Evolutionary conservation across 2,329 filamentous ascomycete genomes (phyloP).

Genomic region (Colletotrichum sublineola): DNA sequence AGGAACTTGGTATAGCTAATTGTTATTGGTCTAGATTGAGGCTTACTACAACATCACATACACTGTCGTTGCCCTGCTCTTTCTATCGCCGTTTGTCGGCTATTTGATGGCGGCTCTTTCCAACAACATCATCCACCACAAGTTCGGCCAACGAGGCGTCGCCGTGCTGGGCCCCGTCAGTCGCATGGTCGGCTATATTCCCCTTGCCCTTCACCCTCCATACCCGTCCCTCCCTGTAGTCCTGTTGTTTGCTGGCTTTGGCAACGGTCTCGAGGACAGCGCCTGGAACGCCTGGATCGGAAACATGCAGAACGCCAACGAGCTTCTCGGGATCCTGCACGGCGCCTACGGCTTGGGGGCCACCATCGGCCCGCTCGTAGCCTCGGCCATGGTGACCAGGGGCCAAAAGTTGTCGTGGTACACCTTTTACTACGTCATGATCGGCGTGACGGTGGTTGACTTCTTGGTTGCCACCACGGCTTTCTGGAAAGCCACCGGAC

Average conservation of each 20-base stretch:
- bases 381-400: constrained; percentile 79
- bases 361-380: constrained; percentile 76
- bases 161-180: constrained; percentile 73
- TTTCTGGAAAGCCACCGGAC: constrained; percentile 75
- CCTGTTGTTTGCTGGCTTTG: constrained; percentile 76
- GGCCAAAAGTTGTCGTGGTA: constrained; percentile 73
- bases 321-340: constrained; percentile 80
- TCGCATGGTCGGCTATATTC: constrained; percentile 74
- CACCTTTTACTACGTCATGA: constrained; percentile 82
- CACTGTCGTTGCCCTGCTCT: constrained; percentile 74
- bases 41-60: constrained; percentile 73
- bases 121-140: constrained; percentile 75
- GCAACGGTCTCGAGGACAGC: constrained; percentile 76
- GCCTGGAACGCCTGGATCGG: constrained; percentile 74
- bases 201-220: constrained; percentile 76
- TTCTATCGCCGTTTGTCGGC: constrained; percentile 75
- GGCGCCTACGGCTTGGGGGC: constrained; percentile 80
- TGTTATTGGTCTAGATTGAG: constrained; percentile 61
- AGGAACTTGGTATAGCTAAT: not conserved
- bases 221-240: constrained; percentile 76
- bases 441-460: constrained; percentile 70
- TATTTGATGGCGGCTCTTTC: constrained; percentile 73
- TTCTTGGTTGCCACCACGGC: constrained; percentile 62
- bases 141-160: constrained; percentile 78
- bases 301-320: constrained; percentile 79